These are phyloP conservation scores for Wallacemonas collosoma DNA, from an alignment of 208 protist genomes.

Conservation along the genomic window DNA sequence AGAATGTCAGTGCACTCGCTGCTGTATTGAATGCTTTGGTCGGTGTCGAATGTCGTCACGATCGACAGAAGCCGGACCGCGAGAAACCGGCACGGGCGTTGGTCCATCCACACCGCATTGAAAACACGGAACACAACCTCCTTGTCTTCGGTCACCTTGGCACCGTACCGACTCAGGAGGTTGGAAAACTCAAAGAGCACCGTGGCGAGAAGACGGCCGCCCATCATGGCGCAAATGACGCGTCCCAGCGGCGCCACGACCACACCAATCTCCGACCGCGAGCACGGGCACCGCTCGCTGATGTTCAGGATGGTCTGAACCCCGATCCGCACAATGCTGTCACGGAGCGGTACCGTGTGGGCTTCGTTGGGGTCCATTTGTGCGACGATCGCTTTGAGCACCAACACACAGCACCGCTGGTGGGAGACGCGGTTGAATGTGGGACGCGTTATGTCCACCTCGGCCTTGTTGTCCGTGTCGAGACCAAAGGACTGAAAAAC, in stretches of 20 bases:
- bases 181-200: conserved; percentile 76
- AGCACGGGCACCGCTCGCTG: conserved; percentile 63
- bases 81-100: conserved; percentile 69
- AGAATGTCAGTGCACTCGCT: conserved; percentile 48
- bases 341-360: conserved; percentile 24
- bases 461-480: conserved; percentile 28
- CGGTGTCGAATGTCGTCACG: conserved; percentile 53
- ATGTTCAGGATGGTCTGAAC: conserved; percentile 84
- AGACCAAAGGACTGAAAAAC: conserved; percentile 66
- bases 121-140: conserved; percentile 64
- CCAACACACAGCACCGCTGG: conserved; percentile 70
- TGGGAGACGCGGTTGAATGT: conserved; percentile 49
- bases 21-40: conserved; percentile 44
- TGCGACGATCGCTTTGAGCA: conserved; percentile 59
- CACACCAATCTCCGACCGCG: conserved; percentile 57
- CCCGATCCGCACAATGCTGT: conserved; percentile 51
- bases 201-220: conserved; percentile 54
- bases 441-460: conserved; percentile 10
- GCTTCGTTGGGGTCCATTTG: conserved; percentile 59
- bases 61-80: conserved; percentile 74
- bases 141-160: conserved; percentile 39
- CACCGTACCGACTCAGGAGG: conserved; percentile 67
- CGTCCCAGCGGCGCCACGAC: conserved; percentile 64
- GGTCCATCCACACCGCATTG: conserved; percentile 60
- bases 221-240: conserved; percentile 48